Conservation (phyloP, 192 early-diverging fungal species). For the Lunasporangiospora selenospora region DNA sequence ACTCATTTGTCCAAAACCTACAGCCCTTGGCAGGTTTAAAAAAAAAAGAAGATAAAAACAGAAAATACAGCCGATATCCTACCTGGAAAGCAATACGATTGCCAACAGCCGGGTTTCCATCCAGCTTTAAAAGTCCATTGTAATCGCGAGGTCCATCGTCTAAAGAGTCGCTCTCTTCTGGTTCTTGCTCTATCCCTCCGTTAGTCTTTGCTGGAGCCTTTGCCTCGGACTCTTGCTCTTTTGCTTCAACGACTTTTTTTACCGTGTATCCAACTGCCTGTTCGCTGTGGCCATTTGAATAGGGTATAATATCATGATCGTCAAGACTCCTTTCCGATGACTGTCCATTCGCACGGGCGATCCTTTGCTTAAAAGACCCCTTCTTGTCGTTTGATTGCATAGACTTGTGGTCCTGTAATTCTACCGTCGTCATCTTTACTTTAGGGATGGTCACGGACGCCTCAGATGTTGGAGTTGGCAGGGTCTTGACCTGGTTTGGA, state of each 20-base stretch:
- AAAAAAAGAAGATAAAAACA: neutral
- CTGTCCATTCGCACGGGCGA: too few species aligned
- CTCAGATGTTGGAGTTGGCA: neutral
- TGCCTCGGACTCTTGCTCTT: neutral
- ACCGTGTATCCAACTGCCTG: too few species aligned
- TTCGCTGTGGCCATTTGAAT: neutral
- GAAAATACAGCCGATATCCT: neutral
- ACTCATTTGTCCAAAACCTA: neutral
- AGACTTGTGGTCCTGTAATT: constrained; percentile 13
- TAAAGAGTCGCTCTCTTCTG: neutral
- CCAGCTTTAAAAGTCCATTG: constrained; percentile 1
- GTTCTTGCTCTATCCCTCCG: too few species aligned
- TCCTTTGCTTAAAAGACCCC: too few species aligned
- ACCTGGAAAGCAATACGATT: neutral
- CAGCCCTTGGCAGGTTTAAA: too few species aligned
- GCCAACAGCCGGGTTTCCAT: neutral
- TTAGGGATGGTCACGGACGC: neutral
- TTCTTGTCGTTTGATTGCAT: too few species aligned
- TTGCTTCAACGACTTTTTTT: neutral
- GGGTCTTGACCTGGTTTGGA: neutral
- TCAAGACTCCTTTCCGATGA: too few species aligned
- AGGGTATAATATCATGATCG: too few species aligned
- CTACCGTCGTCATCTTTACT: constrained; percentile 31
- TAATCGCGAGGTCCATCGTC: constrained; percentile 1
- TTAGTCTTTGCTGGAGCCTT: constrained; percentile 5